Evolutionary conservation across 2,329 filamentous ascomycete genomes (phyloP), one percentile per base, ranked within the genome.

Genomic region (Alternaria ethzedia): DNA sequence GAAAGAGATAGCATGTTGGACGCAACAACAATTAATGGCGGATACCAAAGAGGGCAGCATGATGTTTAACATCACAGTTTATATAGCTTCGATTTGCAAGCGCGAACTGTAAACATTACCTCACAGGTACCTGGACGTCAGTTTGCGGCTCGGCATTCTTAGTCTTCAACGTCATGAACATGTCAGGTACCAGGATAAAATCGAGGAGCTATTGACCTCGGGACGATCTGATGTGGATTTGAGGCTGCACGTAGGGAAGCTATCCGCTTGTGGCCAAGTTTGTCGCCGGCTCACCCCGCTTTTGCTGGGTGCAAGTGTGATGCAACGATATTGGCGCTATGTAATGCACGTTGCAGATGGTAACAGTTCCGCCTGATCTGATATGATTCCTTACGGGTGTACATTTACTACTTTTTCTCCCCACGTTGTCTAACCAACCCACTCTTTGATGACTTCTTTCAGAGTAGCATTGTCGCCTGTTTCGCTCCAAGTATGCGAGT

Each of bases 401-500:
- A 11, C 32, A 6, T 41, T 41, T 17, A 41, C 36, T 41, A 41
- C 8, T 17, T 17, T n/a, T 17, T 6, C n/a, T 17, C n/a, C 36
- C 15, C 11, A 3, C 1, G 36, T 41, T 17, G 8, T 45, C 63
- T 20, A 67, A 41, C 59, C 68, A 41, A 75, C 62, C 72, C 73
- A 79, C 23, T 59, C 70, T 60, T 71, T 70, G 17, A 78, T 61
- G 44, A 71, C 68, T 12, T 74, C 73, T 30, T 61, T 71, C 10
- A 79, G 60, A 17, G 68, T 46, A 1, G 50, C 44, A 15, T 52
- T 58, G 11, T 61, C 62, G 8, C 52, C 50, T 43, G 64, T 58
- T 2, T 72, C 73, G 61, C 67, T 60, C 78, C 78, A 79, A 3
- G 63, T 67, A 17, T 70, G 71, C 15, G 65, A 67, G 20, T 70